A percentile compares a stretch with the other conserved stretches of the same genome.
These are phyloP conservation scores for Penicillium crystallinum DNA, from an alignment of 495 filamentous ascomycete species.

Conservation along the genomic window DNA sequence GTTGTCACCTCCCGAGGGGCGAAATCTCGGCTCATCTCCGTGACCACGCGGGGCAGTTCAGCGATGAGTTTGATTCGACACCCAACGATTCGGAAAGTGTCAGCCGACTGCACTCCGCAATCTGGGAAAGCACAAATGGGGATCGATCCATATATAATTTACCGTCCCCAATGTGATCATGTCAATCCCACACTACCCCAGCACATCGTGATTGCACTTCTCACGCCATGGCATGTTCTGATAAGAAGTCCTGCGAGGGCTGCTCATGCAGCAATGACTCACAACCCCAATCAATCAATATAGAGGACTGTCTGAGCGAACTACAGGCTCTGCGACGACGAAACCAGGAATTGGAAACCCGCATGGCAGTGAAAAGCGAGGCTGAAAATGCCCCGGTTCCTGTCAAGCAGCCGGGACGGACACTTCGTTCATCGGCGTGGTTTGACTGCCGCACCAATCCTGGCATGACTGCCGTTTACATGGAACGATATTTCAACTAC, in stretches of 20 bases:
- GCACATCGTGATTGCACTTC: not conserved
- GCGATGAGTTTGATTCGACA: not conserved
- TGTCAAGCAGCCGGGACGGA: constrained; percentile 21
- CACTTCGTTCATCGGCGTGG: constrained; percentile 44
- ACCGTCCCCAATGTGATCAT: not conserved
- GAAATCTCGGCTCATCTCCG: constrained; percentile 8
- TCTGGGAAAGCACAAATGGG: constrained; percentile 1
- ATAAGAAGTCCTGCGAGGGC: constrained; percentile 32
- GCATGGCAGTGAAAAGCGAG: constrained; percentile 10
- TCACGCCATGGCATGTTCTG: constrained; percentile 29
- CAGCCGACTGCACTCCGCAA: constrained; percentile 2
- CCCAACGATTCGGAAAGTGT: not conserved
- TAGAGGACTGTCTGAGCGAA: constrained; percentile 24
- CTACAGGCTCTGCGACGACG: constrained; percentile 19
- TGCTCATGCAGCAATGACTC: constrained; percentile 31
- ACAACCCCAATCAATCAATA: constrained; percentile 16
- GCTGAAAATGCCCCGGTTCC: constrained; percentile 4
- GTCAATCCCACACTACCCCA: not conserved
- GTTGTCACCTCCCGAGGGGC: constrained; percentile 6
- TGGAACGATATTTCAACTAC: constrained; percentile 54
- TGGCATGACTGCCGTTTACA: constrained; percentile 49
- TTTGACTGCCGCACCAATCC: constrained; percentile 43
- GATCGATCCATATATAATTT: not conserved
- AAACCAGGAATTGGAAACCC: constrained; percentile 24
- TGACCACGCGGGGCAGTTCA: not conserved